Evolutionary conservation across 1,284 basidiomycete species (phyloP).

Genomic region (Heterobasidion occidentale): DNA sequence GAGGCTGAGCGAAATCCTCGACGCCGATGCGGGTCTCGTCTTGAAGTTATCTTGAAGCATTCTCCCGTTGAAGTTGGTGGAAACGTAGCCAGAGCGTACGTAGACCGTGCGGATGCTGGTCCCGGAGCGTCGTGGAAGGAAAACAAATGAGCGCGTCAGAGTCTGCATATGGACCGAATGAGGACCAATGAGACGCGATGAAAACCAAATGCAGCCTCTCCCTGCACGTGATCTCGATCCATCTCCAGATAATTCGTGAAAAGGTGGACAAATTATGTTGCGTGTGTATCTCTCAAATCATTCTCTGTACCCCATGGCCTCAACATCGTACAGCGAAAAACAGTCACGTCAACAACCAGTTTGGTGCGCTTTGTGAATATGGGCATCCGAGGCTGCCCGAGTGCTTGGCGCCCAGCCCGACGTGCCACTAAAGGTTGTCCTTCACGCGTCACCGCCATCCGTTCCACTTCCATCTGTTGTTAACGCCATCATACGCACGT

Average conservation of each 20-base stretch:
- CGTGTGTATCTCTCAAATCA: neutral
- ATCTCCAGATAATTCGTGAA: neutral
- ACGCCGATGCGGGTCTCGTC: slow-evolving; percentile 1
- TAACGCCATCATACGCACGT: too few species aligned
- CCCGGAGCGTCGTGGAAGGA: neutral
- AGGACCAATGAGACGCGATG: neutral
- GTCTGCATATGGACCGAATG: too few species aligned
- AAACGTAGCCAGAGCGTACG: neutral
- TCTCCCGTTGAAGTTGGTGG: neutral
- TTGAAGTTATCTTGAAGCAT: slow-evolving; percentile 3
- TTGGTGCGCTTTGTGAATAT: too few species aligned
- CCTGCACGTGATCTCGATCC: neutral
- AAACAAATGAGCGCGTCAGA: too few species aligned
- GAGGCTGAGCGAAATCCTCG: slow-evolving; percentile 1
- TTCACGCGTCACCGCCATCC: too few species aligned
- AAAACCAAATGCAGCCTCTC: neutral
- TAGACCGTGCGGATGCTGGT: neutral
- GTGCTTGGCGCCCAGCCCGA: too few species aligned
- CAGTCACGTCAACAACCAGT: too few species aligned
- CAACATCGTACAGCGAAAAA: too few species aligned
- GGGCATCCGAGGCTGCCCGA: too few species aligned
- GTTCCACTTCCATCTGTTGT: too few species aligned
- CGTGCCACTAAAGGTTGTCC: too few species aligned
- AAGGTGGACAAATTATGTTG: neutral
- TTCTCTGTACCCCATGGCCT: too few species aligned